These are phyloP conservation scores for Mortierella sp. DNA, from an alignment of 371 early-diverging fungal species.

Conservation along the genomic window DNA sequence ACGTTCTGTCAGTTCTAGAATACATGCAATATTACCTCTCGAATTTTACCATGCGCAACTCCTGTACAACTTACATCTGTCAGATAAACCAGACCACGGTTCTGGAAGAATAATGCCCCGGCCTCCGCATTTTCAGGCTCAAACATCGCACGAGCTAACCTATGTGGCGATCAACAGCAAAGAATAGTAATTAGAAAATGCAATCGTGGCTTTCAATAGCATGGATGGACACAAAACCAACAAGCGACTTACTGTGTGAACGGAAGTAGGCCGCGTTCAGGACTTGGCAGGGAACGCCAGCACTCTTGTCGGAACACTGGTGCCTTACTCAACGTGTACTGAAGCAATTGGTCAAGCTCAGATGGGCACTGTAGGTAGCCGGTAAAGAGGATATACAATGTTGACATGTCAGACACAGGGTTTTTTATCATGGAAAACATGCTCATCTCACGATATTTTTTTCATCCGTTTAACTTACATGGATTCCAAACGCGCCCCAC, in stretches of 20 bases:
- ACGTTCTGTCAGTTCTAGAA: background rate
- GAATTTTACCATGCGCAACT: background rate
- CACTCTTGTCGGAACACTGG: constrained; percentile 45
- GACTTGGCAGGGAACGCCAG: constrained; percentile 31
- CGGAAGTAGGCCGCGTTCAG: constrained; percentile 12
- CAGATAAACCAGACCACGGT: constrained; percentile 34
- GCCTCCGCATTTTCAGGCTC: constrained; percentile 39
- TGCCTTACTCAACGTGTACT: constrained; percentile 26
- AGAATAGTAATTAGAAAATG: background rate
- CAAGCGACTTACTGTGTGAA: constrained; percentile 30
- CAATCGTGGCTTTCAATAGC: background rate
- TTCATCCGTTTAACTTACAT: constrained; percentile 22
- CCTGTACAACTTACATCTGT: constrained; percentile 32
- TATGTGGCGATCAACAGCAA: background rate
- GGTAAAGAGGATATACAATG: background rate
- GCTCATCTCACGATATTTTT: too few species aligned
- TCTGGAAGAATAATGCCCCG: constrained; percentile 35
- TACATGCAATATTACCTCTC: too few species aligned
- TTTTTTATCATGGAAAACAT: background rate
- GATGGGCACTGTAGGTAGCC: constrained; percentile 32
- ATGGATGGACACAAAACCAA: background rate
- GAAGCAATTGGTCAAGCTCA: constrained; percentile 36
- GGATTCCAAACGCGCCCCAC: constrained; percentile 43
- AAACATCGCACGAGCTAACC: constrained; percentile 39
- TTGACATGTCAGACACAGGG: background rate